These are phyloP conservation scores for Chytriomyces sp. DNA, from an alignment of 192 early-diverging fungal genomes.

Conservation along the genomic window DNA sequence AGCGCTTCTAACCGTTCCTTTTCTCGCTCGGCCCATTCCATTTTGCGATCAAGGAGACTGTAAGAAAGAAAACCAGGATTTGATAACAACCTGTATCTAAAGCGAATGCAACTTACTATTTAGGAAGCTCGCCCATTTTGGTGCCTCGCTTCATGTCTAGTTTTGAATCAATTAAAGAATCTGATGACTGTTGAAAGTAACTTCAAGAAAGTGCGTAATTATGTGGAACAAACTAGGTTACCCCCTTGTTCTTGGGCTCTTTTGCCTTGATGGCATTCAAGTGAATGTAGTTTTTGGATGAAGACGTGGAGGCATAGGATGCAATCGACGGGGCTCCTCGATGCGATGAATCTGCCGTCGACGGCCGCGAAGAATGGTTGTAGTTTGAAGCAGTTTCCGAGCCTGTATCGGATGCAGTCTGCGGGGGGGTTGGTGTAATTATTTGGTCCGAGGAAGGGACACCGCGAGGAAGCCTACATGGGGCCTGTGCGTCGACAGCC, in stretches of 20 bases:
- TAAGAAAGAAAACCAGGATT: too few relatives aligned
- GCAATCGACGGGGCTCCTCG: background rate
- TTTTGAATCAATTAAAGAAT: background rate
- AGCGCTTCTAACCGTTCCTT: slow-evolving; percentile 43
- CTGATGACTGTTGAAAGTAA: too few relatives aligned
- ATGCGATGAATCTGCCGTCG: slow-evolving; percentile 26
- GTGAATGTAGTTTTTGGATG: slow-evolving; percentile 46
- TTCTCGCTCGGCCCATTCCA: slow-evolving; percentile 59
- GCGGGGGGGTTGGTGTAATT: background rate
- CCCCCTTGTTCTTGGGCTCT: slow-evolving; percentile 7
- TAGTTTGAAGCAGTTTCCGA: background rate
- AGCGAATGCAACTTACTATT: slow-evolving; percentile 45
- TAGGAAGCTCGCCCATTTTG: slow-evolving; percentile 51
- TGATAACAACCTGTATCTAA: background rate
- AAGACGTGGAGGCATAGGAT: slow-evolving; percentile 2
- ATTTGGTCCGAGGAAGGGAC: background rate
- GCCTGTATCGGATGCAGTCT: background rate
- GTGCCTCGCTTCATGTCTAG: slow-evolving; percentile 1
- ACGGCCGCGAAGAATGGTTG: slow-evolving; percentile 38
- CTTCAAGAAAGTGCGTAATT: too few relatives aligned
- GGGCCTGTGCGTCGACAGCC: too few relatives aligned
- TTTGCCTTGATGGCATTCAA: slow-evolving; percentile 45
- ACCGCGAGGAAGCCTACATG: background rate
- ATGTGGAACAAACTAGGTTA: too few relatives aligned
- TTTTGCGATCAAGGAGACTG: slow-evolving; percentile 56